These are phyloP conservation scores for Loxodes magnus DNA, from an alignment of 73 alveolate genomes.

Conservation along the genomic window DNA sequence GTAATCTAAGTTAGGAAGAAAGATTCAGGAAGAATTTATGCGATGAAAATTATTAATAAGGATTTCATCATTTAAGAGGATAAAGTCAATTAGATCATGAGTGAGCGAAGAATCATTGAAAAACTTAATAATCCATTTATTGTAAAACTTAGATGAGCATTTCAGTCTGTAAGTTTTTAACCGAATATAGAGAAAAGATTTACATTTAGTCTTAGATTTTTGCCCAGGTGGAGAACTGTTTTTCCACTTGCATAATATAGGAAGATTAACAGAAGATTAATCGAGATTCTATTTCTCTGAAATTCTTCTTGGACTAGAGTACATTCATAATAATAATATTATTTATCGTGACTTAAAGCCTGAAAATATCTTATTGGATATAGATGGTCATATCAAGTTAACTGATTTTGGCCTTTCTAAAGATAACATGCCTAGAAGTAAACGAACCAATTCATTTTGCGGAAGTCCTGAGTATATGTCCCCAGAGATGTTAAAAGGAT, in stretches of 20 bases:
- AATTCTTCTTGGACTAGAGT: constrained; percentile 48
- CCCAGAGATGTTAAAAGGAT: constrained; percentile 14
- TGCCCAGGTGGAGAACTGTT: constrained; percentile 87
- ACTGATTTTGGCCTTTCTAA: constrained; percentile 6
- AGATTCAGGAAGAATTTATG: constrained; percentile 23
- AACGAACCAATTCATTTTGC: constrained; percentile 1
- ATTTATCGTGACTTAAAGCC: constrained; percentile 60
- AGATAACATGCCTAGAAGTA: not conserved
- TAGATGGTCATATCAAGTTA: constrained; percentile 10
- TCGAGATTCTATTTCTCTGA: constrained; percentile 46
- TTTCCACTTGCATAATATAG: constrained; percentile 46
- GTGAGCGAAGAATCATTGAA: constrained; percentile 38
- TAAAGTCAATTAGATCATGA: not conserved
- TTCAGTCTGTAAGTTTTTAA: constrained; percentile 41
- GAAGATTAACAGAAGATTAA: constrained; percentile 36
- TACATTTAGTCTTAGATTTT: constrained; percentile 56
- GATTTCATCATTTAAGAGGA: not conserved
- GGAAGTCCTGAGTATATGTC: constrained; percentile 12
- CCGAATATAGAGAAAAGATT: constrained; percentile 9
- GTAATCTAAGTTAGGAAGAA: constrained; percentile 26
- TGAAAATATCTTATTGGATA: constrained; percentile 41
- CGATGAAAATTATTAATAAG: constrained; percentile 20
- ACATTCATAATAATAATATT: constrained; percentile 29
- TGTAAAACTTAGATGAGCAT: constrained; percentile 49
- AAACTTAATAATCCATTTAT: constrained; percentile 41